Evolutionary conservation across 2,329 filamentous ascomycete genomes (phyloP), one percentile per base, ranked within the genome.

Genomic region (Xylariaceae sp.): DNA sequence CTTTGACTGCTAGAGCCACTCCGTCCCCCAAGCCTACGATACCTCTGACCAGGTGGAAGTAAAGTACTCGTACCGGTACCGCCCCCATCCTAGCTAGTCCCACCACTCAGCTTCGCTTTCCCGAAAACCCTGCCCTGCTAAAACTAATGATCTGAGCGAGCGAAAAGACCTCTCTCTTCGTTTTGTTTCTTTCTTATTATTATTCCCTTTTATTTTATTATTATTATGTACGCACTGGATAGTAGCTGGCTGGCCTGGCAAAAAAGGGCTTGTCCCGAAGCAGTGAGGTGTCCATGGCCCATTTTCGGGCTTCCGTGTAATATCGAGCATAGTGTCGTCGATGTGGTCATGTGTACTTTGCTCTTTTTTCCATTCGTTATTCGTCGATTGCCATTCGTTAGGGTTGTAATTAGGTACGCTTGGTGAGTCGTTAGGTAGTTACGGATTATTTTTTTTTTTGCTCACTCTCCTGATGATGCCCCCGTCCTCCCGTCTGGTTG

Each of bases 61-160:
- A 18, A 18, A 18, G 17, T 18, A 18, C 17, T 30, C 23, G 23
- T 30, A 30, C 23, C 23, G 6, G 23, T 30, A 30, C 23, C 5
- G 23, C 23, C 23, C 23, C 1, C 23, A 30, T 30, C 23, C 62
- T 65, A 66, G 68, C 65, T 57, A 57, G 66, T 58, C 65, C 67
- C 69, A 71, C 69, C 65, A 56, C 59, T 65, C 64, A 71, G 65
- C 66, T 66, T 68, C 63, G 62, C 64, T 63, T 64, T 64, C 42
- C 65, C 37, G 37, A 42, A 42, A 42, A 42, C 37, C 9, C 39
- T 62, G 42, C 42, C 55, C 52, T 64, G 55, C 62, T 60, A 62
- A 42, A 7, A 42, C 11, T 42, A 13, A 62, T 64, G 55, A 58
- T n/a, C 18, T 51, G 67, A 45, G 42, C 42, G 37, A 10, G 37